These are phyloP conservation scores for Candida tetrigidarum DNA, from an alignment of 1,139 yeast species.

Conservation along the genomic window DNA sequence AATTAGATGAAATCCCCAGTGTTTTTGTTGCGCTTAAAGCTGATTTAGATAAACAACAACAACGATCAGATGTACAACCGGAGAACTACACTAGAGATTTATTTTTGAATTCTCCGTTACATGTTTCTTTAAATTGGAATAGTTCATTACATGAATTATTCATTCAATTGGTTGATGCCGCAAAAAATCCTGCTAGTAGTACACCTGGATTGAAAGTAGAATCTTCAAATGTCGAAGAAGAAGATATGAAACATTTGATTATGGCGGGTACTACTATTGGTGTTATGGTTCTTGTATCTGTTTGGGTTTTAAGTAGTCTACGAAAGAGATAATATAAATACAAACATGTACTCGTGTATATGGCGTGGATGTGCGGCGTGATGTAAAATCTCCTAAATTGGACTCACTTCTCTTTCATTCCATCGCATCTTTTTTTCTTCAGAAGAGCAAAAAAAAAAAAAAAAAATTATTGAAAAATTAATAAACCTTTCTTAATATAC, in stretches of 20 bases:
- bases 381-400: not conserved
- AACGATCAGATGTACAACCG: constrained; percentile 82
- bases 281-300: constrained; percentile 58
- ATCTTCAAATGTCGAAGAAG: constrained; percentile 51
- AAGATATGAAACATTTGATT: constrained; percentile 51
- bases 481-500: not conserved
- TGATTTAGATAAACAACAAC: constrained; percentile 94
- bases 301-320: constrained; percentile 62
- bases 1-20: constrained; percentile 72
- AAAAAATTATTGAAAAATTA: constrained; percentile 4
- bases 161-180: constrained; percentile 88
- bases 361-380: not conserved
- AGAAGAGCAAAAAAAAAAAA: constrained; percentile 7
- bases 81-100: constrained; percentile 78
- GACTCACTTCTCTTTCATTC: not conserved
- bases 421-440: constrained; percentile 15
- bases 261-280: constrained; percentile 72
- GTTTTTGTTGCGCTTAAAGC: constrained; percentile 93
- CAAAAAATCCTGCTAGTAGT: constrained; percentile 73
- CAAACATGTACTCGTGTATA: not conserved
- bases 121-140: constrained; percentile 89
- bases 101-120: constrained; percentile 69
- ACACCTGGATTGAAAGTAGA: constrained; percentile 85
- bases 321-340: constrained; percentile 11
- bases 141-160: constrained; percentile 84